A percentile compares a stretch with the other conserved stretches of the same genome.
Conservation (phyloP, 768 basidiomycete species). For the Trametopsis cervina region DNA sequence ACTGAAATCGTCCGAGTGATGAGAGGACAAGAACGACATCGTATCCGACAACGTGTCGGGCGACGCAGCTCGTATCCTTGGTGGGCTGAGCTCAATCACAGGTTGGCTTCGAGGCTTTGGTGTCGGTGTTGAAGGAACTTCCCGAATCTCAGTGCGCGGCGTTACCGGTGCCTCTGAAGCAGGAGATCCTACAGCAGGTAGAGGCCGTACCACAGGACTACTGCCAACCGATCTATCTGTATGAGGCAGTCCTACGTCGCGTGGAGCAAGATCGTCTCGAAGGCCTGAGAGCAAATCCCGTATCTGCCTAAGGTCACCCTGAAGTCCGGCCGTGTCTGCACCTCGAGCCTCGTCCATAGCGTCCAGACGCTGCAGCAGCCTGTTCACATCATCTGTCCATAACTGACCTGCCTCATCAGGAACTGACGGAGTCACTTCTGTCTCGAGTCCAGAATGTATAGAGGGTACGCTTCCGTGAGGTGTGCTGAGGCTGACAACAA, state of each 20-base stretch:
- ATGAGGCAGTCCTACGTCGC: slow-evolving; percentile 21
- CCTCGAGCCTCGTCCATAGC: slow-evolving; percentile 59
- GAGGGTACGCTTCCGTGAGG: slow-evolving; percentile 43
- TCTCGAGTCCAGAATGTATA: slow-evolving; percentile 37
- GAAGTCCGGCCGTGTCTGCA: slow-evolving; percentile 56
- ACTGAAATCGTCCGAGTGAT: slow-evolving; percentile 68
- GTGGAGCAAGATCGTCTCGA: slow-evolving; percentile 12
- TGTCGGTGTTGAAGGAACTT: slow-evolving; percentile 1
- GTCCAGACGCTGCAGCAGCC: slow-evolving; percentile 46
- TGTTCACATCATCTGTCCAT: slow-evolving; percentile 45
- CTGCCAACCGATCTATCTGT: slow-evolving; percentile 41
- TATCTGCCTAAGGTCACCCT: slow-evolving; percentile 62
- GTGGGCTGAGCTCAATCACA: slow-evolving; percentile 32
- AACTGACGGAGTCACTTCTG: slow-evolving; percentile 29
- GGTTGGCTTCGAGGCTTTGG: slow-evolving; percentile 5
- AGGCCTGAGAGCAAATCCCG: slow-evolving; percentile 58
- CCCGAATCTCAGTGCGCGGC: background rate
- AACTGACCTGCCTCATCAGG: slow-evolving; percentile 31
- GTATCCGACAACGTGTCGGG: slow-evolving; percentile 29
- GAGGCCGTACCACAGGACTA: slow-evolving; percentile 28
- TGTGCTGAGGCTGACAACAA: slow-evolving; percentile 44
- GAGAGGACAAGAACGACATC: slow-evolving; percentile 46
- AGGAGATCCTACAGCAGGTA: slow-evolving; percentile 6
- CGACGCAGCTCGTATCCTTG: slow-evolving; percentile 34
- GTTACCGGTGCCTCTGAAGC: slow-evolving; percentile 1